Conservation (phyloP, 768 basidiomycete genomes). For the Termitomyces sp. region DNA sequence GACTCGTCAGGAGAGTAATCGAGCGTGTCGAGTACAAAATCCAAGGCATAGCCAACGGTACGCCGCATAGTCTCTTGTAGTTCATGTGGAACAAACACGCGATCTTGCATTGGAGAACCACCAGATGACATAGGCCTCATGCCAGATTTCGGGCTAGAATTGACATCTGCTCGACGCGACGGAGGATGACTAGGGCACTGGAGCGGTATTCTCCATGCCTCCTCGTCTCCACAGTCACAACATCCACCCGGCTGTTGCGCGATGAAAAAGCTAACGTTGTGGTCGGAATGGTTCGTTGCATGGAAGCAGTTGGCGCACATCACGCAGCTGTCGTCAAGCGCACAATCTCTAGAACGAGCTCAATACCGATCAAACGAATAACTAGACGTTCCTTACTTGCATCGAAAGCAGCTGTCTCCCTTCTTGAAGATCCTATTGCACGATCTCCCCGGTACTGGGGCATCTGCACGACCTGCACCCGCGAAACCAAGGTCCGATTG, state of each 20-base stretch:
- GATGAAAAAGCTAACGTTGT: conserved; percentile 92
- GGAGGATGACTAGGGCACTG: conserved; percentile 76
- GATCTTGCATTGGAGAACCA: conserved; percentile 54
- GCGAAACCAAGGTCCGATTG: conserved; percentile 53
- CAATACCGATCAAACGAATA: not conserved
- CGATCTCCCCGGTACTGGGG: conserved; percentile 59
- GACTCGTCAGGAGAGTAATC: conserved; percentile 81
- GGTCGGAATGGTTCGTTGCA: conserved; percentile 76
- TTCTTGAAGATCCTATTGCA: conserved; percentile 87
- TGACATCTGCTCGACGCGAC: conserved; percentile 19
- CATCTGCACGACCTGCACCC: conserved; percentile 56
- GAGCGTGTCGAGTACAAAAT: conserved; percentile 79
- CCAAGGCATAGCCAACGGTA: conserved; percentile 72
- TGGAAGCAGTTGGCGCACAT: conserved; percentile 89
- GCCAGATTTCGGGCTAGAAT: conserved; percentile 36
- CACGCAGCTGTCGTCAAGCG: conserved; percentile 84
- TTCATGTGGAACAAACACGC: conserved; percentile 52
- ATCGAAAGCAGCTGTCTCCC: conserved; percentile 89
- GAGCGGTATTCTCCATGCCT: conserved; percentile 74
- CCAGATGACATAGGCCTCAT: conserved; percentile 40
- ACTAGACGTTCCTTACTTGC: conserved; percentile 63
- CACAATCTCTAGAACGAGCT: conserved; percentile 66
- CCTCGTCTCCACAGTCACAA: conserved; percentile 91
- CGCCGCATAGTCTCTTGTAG: conserved; percentile 69
- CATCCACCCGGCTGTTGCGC: conserved; percentile 89